These are phyloP conservation scores for Rhododendron henanense DNA, from an alignment of 148 eudicot species.

Conservation along the genomic window DNA sequence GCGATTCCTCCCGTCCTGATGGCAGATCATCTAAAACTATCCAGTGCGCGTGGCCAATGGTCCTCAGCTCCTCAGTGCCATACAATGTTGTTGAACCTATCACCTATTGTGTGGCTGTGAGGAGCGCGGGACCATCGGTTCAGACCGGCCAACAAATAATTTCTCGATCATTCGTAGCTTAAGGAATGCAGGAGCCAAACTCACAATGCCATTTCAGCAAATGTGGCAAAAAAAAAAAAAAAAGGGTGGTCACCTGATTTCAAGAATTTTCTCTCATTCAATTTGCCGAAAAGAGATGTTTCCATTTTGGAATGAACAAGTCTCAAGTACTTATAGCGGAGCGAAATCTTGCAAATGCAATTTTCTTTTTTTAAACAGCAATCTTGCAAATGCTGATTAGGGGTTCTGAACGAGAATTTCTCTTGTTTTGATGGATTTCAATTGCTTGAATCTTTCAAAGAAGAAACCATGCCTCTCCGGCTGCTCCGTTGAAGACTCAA, in stretches of 20 bases:
- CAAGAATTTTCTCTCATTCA: conserved; percentile 43
- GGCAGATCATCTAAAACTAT: not conserved
- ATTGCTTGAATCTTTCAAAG: conserved; percentile 62
- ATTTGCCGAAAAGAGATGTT: conserved; percentile 59
- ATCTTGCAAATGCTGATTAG: conserved; percentile 60
- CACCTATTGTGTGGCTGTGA: not conserved
- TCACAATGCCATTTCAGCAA: conserved; percentile 37
- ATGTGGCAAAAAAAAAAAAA: conserved; percentile 35
- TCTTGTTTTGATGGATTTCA: conserved; percentile 52
- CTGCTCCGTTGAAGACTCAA: conserved; percentile 37
- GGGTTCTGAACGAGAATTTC: conserved; percentile 71
- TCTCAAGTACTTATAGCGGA: conserved; percentile 46
- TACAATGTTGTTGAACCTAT: not conserved
- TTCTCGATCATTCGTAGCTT: too few relatives aligned
- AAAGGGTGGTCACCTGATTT: conserved; percentile 53
- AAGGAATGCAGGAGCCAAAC: conserved; percentile 44
- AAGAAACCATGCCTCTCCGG: conserved; percentile 35
- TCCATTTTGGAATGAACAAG: conserved; percentile 83
- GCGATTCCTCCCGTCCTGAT: not conserved
- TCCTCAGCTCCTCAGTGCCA: not conserved
- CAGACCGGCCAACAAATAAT: too few relatives aligned
- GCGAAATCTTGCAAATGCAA: too few relatives aligned
- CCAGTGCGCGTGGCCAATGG: not conserved
- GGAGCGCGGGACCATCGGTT: not conserved
- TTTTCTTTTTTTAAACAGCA: conserved; percentile 16